Conservation (phyloP, 768 basidiomycete species). For the Russula compacta region DNA sequence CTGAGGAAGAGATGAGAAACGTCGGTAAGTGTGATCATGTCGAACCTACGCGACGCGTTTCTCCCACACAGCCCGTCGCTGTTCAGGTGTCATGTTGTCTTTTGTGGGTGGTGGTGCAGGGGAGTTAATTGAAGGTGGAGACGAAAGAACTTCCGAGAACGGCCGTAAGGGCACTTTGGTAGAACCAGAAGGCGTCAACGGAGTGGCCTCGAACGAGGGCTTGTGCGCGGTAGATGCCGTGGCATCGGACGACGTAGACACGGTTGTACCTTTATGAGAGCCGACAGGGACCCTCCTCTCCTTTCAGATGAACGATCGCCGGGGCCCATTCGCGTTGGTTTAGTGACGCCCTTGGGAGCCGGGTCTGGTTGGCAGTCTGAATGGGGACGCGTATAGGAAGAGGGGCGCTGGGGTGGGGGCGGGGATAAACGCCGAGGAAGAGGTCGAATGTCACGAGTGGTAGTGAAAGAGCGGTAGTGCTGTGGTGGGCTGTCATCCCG, state of each 20-base stretch:
- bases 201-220: neutral
- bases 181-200: neutral
- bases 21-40: neutral
- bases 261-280: neutral
- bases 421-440: neutral
- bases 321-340: neutral
- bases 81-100: conserved; percentile 27
- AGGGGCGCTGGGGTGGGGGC: neutral
- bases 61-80: conserved; percentile 33
- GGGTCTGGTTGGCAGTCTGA: neutral
- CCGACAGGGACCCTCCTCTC: neutral
- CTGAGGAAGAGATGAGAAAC: conserved; percentile 21
- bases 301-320: neutral
- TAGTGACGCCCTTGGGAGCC: neutral
- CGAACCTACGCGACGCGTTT: conserved; percentile 34
- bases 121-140: neutral
- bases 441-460: neutral
- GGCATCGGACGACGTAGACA: neutral
- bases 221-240: neutral
- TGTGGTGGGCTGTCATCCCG: neutral
- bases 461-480: neutral
- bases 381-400: neutral
- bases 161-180: neutral
- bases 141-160: conserved; percentile 4
- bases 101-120: neutral